Base-by-base conservation (phyloP, 2,329 filamentous ascomycete genomes). In the Thielaviopsis punctulata region DNA sequence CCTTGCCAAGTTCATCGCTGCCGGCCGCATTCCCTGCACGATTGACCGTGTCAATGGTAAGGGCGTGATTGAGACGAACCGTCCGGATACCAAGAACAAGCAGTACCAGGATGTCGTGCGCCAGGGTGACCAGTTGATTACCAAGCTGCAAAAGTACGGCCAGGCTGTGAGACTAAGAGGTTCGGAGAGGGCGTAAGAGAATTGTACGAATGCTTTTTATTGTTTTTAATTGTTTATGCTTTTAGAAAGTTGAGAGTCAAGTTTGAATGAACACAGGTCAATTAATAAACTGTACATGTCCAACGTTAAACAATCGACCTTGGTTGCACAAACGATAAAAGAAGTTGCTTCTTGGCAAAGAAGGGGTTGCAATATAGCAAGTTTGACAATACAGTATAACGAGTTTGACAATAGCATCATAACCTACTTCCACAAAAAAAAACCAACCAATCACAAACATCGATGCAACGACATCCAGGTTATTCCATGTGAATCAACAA, bases 71-170 rank as follows among this genome's bases (percentile, higher is more conserved):
- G 92, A 96, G 76, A 98, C 92, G 45, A 95, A 95, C 71, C 79
- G 92, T 52, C 89, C 90, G 8, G 92, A 96, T 65, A 89, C 95
- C 72, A 98, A 98, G 81, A 96, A 96, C 76, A 95, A 95, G 77
- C 92, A 98, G 71, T 98, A 98, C 69, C 85, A 89, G 61, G 92
- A 98, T 61, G 88, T 96, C 36, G 88, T 98, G 56, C 92, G 92
- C 71, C 92, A 96, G 66, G 92, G 92, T 27, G 92, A 98, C 67
- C 86, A 94, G 68, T 76, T 98, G 57, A 96, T 98, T 65, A 98
- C 92, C 54, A 98, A 98, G 76, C 73, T 98, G 60, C 92, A 98
- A 71, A 98, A 98, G 75, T 98, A 98, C 67, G 92, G 92, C 45
- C 92, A 98, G 69, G 85, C 92, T 2, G 92, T 98, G 58, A 79